Evolutionary conservation across 1,139 yeast genomes (phyloP), one percentile per base, ranked within the genome.

Genomic region (Zygoascus hellenicus): DNA sequence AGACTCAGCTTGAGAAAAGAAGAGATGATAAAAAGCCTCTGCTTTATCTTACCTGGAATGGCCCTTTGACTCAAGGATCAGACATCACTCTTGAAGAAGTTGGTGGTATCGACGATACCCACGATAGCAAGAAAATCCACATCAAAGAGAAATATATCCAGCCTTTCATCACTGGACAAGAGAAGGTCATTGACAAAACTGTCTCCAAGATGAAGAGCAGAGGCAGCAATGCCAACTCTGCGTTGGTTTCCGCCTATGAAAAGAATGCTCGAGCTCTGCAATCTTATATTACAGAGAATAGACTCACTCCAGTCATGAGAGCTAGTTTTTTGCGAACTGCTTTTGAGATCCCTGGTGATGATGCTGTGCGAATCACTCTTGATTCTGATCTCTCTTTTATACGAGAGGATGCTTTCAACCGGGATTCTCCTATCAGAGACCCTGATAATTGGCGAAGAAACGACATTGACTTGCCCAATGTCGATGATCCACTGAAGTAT

Each of bases 261-360:
- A 64, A 72, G 17, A 76, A 80, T 51, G 80, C 83, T 50, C 72
- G 74, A 40, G 77, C 77, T 48, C 70, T 89, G 47, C 81, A 81
- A 59, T 64, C 72, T 9, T 86, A 83, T 60, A 81, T 92, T 52
- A 65, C 69, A 40, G 80, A 81, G 48, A 75, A 80, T 57, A 75
- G 80, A 51, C 74, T 92, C 54, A 85, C 87, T 66, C 98, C 98
- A 13, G 80, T 87, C 37, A 69, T 92, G 63, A 81, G 98, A 69
- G 79, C 96, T 4, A 78, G 83, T 40, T 89, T 87, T 68, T 86
- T 88, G 40, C 78, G 98, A 66, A 87, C 96, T 13, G 97, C 97
- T 1, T 92, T 92, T 73, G 97, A 92, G 71, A 90, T 92, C 57
- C 98, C 98, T 1, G 97, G 97, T 51, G 97, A 92, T 64, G 95